Base-by-base conservation (phyloP, 768 basidiomycete genomes). In the Tubosaeta sp. region DNA sequence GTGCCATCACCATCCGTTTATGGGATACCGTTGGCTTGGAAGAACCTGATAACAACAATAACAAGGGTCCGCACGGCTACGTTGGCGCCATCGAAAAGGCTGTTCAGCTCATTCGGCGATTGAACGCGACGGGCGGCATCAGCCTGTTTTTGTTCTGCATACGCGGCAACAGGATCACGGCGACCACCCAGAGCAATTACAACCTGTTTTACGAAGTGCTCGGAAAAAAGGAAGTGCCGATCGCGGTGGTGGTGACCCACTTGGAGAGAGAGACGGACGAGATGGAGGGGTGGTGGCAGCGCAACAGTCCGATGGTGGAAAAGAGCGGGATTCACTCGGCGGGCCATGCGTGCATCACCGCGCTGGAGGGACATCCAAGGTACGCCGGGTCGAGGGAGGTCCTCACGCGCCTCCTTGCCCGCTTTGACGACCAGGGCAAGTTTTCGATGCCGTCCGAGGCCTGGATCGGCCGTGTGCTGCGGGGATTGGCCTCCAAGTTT, bases 81-180 rank as follows among this genome's bases (percentile, higher is more conserved):
- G 54, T 68, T 13, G 62, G 58, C 6, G 66, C 66, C 17, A 62
- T 71, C 37, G 62, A 62, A 17, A 63, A 70, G 22, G 62, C 70
- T 5, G 61, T 69, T 17, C 26, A 51, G 9, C 71, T 78, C 11
- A 63, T 78, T 43, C 59, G 61, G 27, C 54, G 55, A 12, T 57
- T 77, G 32, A 60, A 59, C 16, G 52, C 43, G 25, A 47, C 57
- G 17, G 70, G 64, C 0, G 76, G 76, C 0, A 62, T 76, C 48
- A 71, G 61, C 57, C 66, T 77, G 5, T 71, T 77, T 3, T 43
- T 77, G 14, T 76, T 68, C 54, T 70, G 70, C 35, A 71, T 77
- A 41, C 70, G 72, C 12, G 72, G 67, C 1, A 70, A 72, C 14
- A 60, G 73, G 54, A 64, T 75, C 27, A 64, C 62, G 6, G 57